Evolutionary conservation across 1,284 basidiomycete genomes (phyloP).

Genomic region (Cryptococcus hybrid): DNA sequence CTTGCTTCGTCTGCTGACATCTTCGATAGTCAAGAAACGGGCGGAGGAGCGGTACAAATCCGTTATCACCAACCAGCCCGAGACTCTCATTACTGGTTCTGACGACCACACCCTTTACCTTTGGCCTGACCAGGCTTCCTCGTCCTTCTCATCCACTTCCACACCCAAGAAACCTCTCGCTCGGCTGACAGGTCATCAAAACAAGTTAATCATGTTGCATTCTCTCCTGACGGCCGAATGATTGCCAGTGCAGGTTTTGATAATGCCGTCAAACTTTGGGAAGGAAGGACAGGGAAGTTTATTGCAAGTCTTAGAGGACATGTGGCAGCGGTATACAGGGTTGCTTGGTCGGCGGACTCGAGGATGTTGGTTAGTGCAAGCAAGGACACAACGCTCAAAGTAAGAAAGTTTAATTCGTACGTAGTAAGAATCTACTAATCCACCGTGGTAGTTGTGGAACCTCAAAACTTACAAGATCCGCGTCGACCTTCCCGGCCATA

Average conservation of each 20-base stretch:
- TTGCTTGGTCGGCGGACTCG: slow-evolving; percentile 95
- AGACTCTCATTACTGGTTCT: slow-evolving; percentile 87
- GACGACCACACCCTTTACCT: slow-evolving; percentile 94
- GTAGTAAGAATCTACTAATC: not conserved
- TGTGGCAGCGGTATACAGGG: slow-evolving; percentile 88
- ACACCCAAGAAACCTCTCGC: slow-evolving; percentile 73
- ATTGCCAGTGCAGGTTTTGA: slow-evolving; percentile 92
- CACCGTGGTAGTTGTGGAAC: slow-evolving; percentile 73
- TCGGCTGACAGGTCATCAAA: slow-evolving; percentile 91
- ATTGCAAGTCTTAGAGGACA: slow-evolving; percentile 89
- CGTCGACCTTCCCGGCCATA: slow-evolving; percentile 90
- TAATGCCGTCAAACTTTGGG: slow-evolving; percentile 89
- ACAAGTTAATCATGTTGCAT: slow-evolving; percentile 91
- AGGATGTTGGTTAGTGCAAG: slow-evolving; percentile 88
- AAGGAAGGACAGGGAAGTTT: slow-evolving; percentile 86
- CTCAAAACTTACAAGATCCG: slow-evolving; percentile 92
- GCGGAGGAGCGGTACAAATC: slow-evolving; percentile 72
- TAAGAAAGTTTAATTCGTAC: slow-evolving; percentile 43
- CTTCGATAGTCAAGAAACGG: slow-evolving; percentile 62
- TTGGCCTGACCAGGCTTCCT: slow-evolving; percentile 60
- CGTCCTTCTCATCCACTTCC: slow-evolving; percentile 57
- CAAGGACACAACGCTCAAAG: slow-evolving; percentile 95
- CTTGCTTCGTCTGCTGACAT: not conserved
- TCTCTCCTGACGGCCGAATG: slow-evolving; percentile 90
- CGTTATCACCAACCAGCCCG: slow-evolving; percentile 66